Evolutionary conservation across 441 rosid genomes (phyloP), one percentile per base, ranked within the genome.

Genomic region (Syzygium syzygioides): DNA sequence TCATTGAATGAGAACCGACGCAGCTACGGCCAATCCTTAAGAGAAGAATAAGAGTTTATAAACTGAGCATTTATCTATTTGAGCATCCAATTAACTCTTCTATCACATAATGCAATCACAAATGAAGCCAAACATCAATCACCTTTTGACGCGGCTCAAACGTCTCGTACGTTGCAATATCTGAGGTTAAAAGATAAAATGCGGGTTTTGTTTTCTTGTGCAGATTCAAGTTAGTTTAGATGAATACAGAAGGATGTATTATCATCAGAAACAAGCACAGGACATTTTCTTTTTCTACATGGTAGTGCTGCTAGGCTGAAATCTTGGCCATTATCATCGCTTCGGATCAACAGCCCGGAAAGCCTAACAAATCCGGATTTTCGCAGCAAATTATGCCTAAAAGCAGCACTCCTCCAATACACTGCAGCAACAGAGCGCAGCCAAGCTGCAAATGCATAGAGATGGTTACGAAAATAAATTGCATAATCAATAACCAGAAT

Each of bases 381-480:
- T n/a, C 7, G 71, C 7, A 9, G 37, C 71, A 62, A 62, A 62
- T n/a, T 62, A 4, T 45, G 85, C 48, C 60, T 88, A 88, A 13
- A 64, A n/a, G 86, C 87, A 94, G 87, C 93, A 87, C 86, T 85
- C 90, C 87, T 92, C 95, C 87, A 91, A 11, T 76, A 89, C 28
- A 18, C 91, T 92, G 92, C 95, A 93, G 91, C 95, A 92, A 86
- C 95, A 93, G 32, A 95, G 89, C n/a, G 90, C 89, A 87, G 93
- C 95, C 92, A 95, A 94, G 91, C 95, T 95, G 94, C 91, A 91
- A 52, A 19, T 23, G 30, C 32, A n/a, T 41, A 32, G 53, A 20
- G 53, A 32, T 41, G 28, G 52, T 41, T 76, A 4, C 7, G 48
- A 48, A 76, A 37, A 79, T 34, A 19, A 32, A 37, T 37, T 19